Base-by-base conservation (phyloP, 106 monocot species). In the Posidonia australis region DNA sequence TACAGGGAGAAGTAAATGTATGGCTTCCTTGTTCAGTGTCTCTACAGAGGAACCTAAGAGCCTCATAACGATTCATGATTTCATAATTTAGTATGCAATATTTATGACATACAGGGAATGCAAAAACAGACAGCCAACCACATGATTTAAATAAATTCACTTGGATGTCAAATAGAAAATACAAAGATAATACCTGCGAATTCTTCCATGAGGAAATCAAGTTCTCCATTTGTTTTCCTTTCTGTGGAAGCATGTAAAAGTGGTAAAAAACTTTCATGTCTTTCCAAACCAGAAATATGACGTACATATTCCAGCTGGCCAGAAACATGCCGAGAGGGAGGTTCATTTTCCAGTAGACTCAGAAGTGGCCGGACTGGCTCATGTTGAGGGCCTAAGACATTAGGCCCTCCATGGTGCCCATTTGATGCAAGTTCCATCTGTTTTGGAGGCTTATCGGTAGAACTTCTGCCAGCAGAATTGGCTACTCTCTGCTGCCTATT, bases 231-330 rank as follows among this genome's bases (percentile, higher is more conserved):
- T 49, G 83, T 72, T 79, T 83, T 96, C 66, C 70, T 82, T 64
- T 98, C 96, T 16, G 84, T 75, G 36, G 94, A 84, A 79, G 77
- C 77, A 78, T 98, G 96, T 44, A 98, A 70, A 58, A 98, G 87
- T 41, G 96, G 90, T 66, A 98, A 78, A 56, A 98, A 87, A 52
- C 80, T 90, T 61, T 98, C 96, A 78, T 87, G 96, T 54, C 77
- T 76, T 69, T 87, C 87, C 45, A 87, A 20, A 42, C 84, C 84
- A 70, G 96, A 85, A 54, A 90, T 58, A 48, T 90, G 84, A 46
- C 71, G 84, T 29, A 79, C 82, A 77, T 98, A 98, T 70, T 98
- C 96, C 58, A 98, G 90, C 55, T 90, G 96, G 42, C 96, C 96
- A 57, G 90, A 98, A 23, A 76, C 87, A 75, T 82, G 77, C 6